phyloP scores from a whole-genome alignment of 179 eudicot species.

The Drosera spatulata region DNA sequence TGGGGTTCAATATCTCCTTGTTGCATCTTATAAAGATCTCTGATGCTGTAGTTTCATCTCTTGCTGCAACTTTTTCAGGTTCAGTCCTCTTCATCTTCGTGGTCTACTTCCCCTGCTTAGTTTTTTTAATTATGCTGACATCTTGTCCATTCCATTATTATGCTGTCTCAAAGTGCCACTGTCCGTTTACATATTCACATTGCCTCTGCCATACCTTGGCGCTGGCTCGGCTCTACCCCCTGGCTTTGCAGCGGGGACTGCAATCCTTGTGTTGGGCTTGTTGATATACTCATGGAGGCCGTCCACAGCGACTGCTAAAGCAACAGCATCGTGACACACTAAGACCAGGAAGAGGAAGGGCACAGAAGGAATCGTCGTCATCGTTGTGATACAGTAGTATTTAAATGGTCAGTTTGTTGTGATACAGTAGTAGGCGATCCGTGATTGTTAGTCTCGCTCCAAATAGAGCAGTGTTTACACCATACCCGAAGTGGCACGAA shows the following conservation, averaged over 20 bases:
- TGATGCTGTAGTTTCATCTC: constrained; percentile 85
- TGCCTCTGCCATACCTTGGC: constrained; percentile 86
- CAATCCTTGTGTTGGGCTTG: constrained; percentile 63
- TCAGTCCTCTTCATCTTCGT: background rate
- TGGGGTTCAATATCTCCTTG: constrained; percentile 84
- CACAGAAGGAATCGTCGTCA: background rate
- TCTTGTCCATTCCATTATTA: background rate
- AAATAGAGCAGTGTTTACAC: no score
- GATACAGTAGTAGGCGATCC: no score
- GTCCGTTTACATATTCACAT: constrained; percentile 67
- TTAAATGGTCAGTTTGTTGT: no score
- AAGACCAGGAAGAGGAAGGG: background rate
- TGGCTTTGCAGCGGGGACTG: constrained; percentile 65
- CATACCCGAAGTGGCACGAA: no score
- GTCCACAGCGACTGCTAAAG: constrained; percentile 15
- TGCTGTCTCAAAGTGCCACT: constrained; percentile 55
- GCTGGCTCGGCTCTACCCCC: constrained; percentile 78
- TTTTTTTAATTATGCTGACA: no score
- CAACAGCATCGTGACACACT: constrained; percentile 17
- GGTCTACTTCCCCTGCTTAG: no score
- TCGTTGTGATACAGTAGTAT: background rate
- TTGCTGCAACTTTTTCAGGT: constrained; percentile 93
- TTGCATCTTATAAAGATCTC: constrained; percentile 87
- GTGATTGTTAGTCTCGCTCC: no score
- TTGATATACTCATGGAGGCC: constrained; percentile 57